A percentile compares a stretch with the other conserved stretches of the same genome.
These are phyloP conservation scores for Yarrowia sp. DNA, from an alignment of 805 yeast genomes.

Conservation along the genomic window DNA sequence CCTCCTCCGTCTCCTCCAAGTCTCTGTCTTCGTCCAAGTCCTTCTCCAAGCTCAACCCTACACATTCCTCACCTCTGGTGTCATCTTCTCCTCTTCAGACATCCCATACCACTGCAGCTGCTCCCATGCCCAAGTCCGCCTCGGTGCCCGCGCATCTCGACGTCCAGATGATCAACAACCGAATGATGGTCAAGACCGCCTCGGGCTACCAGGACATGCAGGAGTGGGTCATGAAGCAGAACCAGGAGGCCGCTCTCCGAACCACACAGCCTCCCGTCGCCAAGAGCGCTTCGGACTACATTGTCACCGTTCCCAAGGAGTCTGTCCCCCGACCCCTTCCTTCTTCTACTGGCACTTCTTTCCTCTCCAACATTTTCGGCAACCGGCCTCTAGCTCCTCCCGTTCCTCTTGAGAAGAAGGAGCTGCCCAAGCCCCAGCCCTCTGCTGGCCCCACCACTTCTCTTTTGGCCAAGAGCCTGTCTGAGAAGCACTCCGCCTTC, in stretches of 20 bases:
- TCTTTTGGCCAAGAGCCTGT: conserved; percentile 20
- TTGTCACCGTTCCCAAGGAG: conserved; percentile 36
- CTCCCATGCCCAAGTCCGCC: not conserved
- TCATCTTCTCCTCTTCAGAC: conserved; percentile 31
- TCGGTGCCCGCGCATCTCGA: conserved; percentile 38
- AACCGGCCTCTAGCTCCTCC: conserved; percentile 25
- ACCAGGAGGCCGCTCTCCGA: conserved; percentile 34
- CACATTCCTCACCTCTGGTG: conserved; percentile 21
- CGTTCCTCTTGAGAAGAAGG: conserved; percentile 27
- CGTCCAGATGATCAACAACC: conserved; percentile 45
- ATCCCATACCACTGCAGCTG: not conserved
- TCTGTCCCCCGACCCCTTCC: conserved; percentile 1
- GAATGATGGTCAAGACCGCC: conserved; percentile 45
- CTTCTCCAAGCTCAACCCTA: conserved; percentile 27
- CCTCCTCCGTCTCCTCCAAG: conserved; percentile 21
- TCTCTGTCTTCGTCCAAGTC: conserved; percentile 30
- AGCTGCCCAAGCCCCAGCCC: conserved; percentile 4
- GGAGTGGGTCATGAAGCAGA: conserved; percentile 45
- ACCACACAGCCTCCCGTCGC: not conserved
- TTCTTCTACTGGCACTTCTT: conserved; percentile 11
- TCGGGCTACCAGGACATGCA: conserved; percentile 46
- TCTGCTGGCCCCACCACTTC: conserved; percentile 18
- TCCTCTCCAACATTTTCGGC: conserved; percentile 35
- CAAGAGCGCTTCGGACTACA: conserved; percentile 28
- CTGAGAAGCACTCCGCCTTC: conserved; percentile 15